phyloP scores from a whole-genome alignment of 108 stramenopile genomes.

The Skeletonema grethae region DNA sequence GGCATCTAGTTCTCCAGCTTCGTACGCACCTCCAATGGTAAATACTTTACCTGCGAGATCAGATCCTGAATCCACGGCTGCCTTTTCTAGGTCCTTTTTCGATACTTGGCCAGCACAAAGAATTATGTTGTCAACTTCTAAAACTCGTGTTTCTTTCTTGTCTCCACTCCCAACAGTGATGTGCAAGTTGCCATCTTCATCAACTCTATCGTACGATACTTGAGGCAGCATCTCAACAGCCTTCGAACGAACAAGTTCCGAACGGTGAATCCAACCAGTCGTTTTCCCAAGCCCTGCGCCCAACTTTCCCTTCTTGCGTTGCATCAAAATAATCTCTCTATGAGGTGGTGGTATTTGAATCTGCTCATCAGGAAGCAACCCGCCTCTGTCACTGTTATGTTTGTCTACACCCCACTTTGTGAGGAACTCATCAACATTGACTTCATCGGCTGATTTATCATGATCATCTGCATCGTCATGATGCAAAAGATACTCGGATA shows the following conservation, averaged over 20 bases:
- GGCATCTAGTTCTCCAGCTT: slow-evolving; percentile 96
- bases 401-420: slow-evolving; percentile 95
- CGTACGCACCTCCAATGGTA: slow-evolving; percentile 92
- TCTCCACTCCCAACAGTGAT: slow-evolving; percentile 64
- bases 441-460: slow-evolving; percentile 54
- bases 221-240: slow-evolving; percentile 85
- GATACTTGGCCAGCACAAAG: slow-evolving; percentile 94
- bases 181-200: slow-evolving; percentile 91
- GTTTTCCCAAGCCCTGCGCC: slow-evolving; percentile 93
- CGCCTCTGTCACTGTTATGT: slow-evolving; percentile 57
- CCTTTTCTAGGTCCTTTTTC: slow-evolving; percentile 46
- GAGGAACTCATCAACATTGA: slow-evolving; percentile 75
- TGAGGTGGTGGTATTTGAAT: slow-evolving; percentile 44
- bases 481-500: slow-evolving; percentile 91
- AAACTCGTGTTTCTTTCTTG: slow-evolving; percentile 53
- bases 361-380: slow-evolving; percentile 46
- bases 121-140: slow-evolving; percentile 94
- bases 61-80: slow-evolving; percentile 27
- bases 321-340: slow-evolving; percentile 85
- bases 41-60: slow-evolving; percentile 63
- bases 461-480: slow-evolving; percentile 55
- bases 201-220: slow-evolving; percentile 87
- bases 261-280: slow-evolving; percentile 98
- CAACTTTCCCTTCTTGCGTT: slow-evolving; percentile 92
- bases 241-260: slow-evolving; percentile 80